phyloP scores from a whole-genome alignment of 1,284 basidiomycete species.

The Moesziomyces sp. region DNA sequence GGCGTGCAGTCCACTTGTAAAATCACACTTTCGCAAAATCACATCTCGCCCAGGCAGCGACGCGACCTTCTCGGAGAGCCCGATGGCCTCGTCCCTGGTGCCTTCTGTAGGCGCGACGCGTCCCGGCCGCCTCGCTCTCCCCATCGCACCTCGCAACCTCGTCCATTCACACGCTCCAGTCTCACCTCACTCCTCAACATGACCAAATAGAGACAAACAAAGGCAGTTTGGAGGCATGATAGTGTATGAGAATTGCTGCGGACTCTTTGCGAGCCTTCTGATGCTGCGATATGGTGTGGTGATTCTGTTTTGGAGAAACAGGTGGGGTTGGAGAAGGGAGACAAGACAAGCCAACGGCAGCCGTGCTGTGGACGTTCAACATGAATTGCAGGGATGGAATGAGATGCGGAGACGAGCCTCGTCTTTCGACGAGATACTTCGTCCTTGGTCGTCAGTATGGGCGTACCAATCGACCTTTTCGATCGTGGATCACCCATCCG shows the following conservation, averaged over 20 bases:
- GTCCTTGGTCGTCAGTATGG: slow-evolving; percentile 26
- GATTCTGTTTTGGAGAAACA: slow-evolving; percentile 25
- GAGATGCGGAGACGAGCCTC: slow-evolving; percentile 35
- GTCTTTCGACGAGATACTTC: slow-evolving; percentile 16
- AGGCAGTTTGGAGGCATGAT: slow-evolving; percentile 25
- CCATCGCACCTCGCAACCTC: too few species aligned
- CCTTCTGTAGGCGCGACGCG: slow-evolving; percentile 9
- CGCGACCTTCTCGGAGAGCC: too few species aligned
- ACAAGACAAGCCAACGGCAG: slow-evolving; percentile 8
- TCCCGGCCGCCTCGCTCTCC: not conserved
- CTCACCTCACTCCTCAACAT: not conserved
- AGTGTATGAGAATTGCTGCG: slow-evolving; percentile 50
- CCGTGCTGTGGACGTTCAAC: not conserved
- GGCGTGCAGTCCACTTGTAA: too few species aligned
- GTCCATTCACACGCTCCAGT: not conserved
- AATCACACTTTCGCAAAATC: too few species aligned
- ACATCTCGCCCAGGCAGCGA: too few species aligned
- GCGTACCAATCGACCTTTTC: slow-evolving; percentile 36
- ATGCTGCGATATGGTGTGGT: slow-evolving; percentile 50
- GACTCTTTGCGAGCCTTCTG: slow-evolving; percentile 52
- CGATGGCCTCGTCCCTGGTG: not conserved
- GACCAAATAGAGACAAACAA: not conserved
- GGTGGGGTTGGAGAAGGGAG: not conserved
- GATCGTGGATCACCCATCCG: slow-evolving; percentile 29
- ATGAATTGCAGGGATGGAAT: slow-evolving; percentile 8